Conservation (phyloP, 352 stramenopile genomes). For the Pythium rhizo-oryzae region DNA sequence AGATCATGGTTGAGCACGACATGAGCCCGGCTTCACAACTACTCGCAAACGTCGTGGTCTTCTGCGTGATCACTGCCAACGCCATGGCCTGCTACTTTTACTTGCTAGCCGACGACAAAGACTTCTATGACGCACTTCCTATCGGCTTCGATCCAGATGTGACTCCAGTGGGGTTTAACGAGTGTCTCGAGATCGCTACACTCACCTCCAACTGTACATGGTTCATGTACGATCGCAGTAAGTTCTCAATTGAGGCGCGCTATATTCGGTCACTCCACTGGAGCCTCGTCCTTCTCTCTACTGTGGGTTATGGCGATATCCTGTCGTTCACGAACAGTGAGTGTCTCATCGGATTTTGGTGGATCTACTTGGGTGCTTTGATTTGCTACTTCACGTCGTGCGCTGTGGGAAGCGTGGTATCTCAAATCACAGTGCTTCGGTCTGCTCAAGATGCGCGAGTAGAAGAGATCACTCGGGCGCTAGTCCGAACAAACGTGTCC, state of each 20-base stretch:
- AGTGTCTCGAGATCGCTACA: constrained; percentile 54
- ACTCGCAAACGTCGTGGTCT: constrained; percentile 49
- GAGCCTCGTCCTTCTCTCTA: constrained; percentile 75
- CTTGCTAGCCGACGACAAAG: constrained; percentile 46
- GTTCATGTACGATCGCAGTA: constrained; percentile 71
- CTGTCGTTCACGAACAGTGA: constrained; percentile 60
- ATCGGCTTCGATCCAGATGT: constrained; percentile 33
- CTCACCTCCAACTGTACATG: constrained; percentile 67
- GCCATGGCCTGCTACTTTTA: constrained; percentile 66
- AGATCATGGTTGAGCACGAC: constrained; percentile 49
- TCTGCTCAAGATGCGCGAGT: constrained; percentile 47
- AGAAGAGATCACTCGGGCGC: constrained; percentile 59
- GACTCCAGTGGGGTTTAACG: constrained; percentile 28
- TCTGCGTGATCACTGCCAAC: constrained; percentile 45
- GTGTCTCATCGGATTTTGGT: constrained; percentile 53
- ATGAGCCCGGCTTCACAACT: constrained; percentile 41
- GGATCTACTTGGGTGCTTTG: constrained; percentile 68
- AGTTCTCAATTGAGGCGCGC: constrained; percentile 52
- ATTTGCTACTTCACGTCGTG: constrained; percentile 79
- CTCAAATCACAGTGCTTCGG: constrained; percentile 51
- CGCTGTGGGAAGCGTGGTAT: constrained; percentile 53
- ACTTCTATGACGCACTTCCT: constrained; percentile 53
- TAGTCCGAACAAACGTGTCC: constrained; percentile 47
- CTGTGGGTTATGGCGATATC: constrained; percentile 72
- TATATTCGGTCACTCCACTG: constrained; percentile 67